Percentiles rank a stretch among this genome's conserved stretches.
These are phyloP conservation scores for Elongisporangium anandrum DNA, from an alignment of 352 stramenopile species.

Conservation along the genomic window DNA sequence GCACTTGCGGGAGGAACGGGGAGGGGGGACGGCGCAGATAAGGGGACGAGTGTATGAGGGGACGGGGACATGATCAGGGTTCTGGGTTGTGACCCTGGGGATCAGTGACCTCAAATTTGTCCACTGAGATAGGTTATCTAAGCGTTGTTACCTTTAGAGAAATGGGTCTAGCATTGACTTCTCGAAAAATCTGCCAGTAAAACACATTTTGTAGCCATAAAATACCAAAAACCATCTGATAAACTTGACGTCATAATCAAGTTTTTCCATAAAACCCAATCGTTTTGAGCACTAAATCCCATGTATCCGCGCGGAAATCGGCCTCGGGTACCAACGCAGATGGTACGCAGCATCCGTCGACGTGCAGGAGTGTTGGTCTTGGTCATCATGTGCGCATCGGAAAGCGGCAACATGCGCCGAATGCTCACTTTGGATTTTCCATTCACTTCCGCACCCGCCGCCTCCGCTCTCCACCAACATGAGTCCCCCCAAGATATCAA, in stretches of 20 bases:
- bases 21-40: neutral
- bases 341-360: neutral
- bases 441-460: neutral
- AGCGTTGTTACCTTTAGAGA: neutral
- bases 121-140: neutral
- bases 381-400: neutral
- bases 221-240: neutral
- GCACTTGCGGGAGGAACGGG: neutral
- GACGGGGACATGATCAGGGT: neutral
- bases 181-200: neutral
- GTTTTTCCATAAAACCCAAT: neutral
- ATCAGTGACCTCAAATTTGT: neutral
- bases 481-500: constrained; percentile 15
- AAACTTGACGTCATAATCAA: neutral
- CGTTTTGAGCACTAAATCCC: neutral
- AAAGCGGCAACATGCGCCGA: neutral
- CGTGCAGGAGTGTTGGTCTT: neutral
- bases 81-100: neutral
- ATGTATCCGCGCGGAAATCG: neutral
- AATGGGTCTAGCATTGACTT: neutral
- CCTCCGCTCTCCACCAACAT: constrained; percentile 1
- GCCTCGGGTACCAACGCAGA: neutral
- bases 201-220: neutral
- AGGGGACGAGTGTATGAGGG: neutral
- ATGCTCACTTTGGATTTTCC: constrained; percentile 12